Conservation (phyloP, 1,284 basidiomycete genomes). For the Trichosporon inkin region DNA sequence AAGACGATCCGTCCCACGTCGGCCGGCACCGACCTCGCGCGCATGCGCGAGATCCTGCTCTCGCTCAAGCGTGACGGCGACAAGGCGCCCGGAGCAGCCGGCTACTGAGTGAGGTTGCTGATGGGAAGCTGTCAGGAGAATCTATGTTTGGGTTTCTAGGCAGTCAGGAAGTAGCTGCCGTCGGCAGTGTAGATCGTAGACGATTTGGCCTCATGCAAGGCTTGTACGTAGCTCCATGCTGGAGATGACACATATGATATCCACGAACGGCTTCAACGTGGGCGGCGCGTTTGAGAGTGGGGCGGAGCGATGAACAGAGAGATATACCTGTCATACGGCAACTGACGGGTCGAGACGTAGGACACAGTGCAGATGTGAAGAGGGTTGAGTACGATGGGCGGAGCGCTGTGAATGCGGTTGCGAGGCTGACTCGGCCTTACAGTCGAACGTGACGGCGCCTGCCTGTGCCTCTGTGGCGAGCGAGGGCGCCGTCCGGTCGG, state of each 20-base stretch:
- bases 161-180: constrained; percentile 1
- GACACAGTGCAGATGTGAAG: too few relatives aligned
- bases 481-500: too few relatives aligned
- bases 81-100: constrained; percentile 82
- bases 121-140: not conserved
- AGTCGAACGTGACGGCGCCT: too few relatives aligned
- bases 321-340: too few relatives aligned
- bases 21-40: constrained; percentile 77
- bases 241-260: constrained; percentile 9
- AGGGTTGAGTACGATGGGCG: too few relatives aligned
- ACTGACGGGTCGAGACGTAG: too few relatives aligned
- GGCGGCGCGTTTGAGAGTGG: not conserved
- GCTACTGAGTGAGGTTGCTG: constrained; percentile 59
- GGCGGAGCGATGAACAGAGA: not conserved
- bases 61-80: constrained; percentile 82
- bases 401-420: too few relatives aligned
- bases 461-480: too few relatives aligned
- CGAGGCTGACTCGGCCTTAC: too few relatives aligned
- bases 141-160: constrained; percentile 5
- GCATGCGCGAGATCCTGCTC: constrained; percentile 88
- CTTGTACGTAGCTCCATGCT: constrained; percentile 6
- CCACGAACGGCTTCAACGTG: not conserved
- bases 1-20: constrained; percentile 88
- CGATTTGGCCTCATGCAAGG: constrained; percentile 4
- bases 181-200: constrained; percentile 7